Evolutionary conservation across 495 filamentous ascomycete species (phyloP).

Genomic region (Ascodesmis nigricans): DNA sequence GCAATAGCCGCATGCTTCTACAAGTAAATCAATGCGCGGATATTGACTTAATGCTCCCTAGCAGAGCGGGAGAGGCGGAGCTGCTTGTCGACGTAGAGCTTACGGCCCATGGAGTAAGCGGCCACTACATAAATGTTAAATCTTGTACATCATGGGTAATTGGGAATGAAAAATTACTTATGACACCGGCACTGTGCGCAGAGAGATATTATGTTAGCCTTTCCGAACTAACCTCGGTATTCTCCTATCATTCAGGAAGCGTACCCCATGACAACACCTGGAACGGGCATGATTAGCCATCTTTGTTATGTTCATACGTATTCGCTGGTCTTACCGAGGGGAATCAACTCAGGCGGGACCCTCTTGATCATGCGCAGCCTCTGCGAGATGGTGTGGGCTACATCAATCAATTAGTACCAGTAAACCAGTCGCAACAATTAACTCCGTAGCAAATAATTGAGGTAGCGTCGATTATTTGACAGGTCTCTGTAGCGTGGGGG

Average conservation of each 20-base stretch:
- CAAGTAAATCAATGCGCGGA: too few relatives aligned
- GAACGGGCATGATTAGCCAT: not conserved
- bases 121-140: slow-evolving; percentile 31
- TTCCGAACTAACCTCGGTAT: too few relatives aligned
- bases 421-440: not conserved
- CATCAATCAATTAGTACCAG: slow-evolving; percentile 20
- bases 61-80: slow-evolving; percentile 50
- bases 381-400: slow-evolving; percentile 95
- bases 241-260: slow-evolving; percentile 13
- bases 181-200: slow-evolving; percentile 34
- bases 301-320: slow-evolving; percentile 2
- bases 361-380: slow-evolving; percentile 66
- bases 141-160: not conserved
- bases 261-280: slow-evolving; percentile 68
- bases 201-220: slow-evolving; percentile 14
- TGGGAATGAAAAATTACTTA: slow-evolving; percentile 10
- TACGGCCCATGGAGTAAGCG: slow-evolving; percentile 53
- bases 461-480: not conserved
- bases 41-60: too few relatives aligned
- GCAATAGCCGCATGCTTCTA: too few relatives aligned
- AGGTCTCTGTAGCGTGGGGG: too few relatives aligned
- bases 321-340: slow-evolving; percentile 47
- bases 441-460: not conserved
- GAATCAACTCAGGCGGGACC: slow-evolving; percentile 84
- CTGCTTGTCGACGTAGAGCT: slow-evolving; percentile 74